Evolutionary conservation across 208 protist genomes (phyloP), one percentile per base, ranked within the genome.

Genomic region (Acanthamoeba comandoni): DNA sequence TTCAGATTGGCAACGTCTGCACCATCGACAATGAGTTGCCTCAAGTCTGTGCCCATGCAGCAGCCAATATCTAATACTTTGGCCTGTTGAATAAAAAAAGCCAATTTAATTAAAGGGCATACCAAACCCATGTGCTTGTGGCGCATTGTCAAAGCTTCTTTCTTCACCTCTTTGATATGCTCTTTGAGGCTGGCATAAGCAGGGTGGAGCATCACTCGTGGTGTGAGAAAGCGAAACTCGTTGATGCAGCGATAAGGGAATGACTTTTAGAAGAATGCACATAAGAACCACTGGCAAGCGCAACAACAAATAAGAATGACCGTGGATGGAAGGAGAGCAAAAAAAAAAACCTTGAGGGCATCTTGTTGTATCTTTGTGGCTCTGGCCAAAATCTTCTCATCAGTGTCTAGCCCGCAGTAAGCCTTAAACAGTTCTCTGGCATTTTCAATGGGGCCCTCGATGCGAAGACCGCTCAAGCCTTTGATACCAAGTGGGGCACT

Each of bases 191-290:
- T 0, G 22, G 13, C 19, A 26, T 73, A 73, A 4, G 31, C 17
- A 17, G 65, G 22, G 22, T 31, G 65, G 19, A 26, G 48, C 13
- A 19, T 15, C 65, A 73, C 48, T 15, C 65, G 65, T 39, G 65
- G 65, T 19, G 22, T 17, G 19, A 73, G 13, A 73, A 73, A 73
- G 2, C 65, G 65, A 17, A 73, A 31, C 22, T 73, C 65, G 2
- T 26, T 29, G 65, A 73, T 73, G 65, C 65, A 73, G 22, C 65
- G 65, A 53, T 80, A 80, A 29, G 71, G 12, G 31, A 80, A 80
- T 24, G 57, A 17, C 71, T 80, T 0, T 39, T n/a, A n/a, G 5
- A 43, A 1, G 35, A 43, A 43, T 43, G 1, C 35, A 43, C 5
- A 71, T 51, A 75, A 75, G 19, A 39, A 0, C 17, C 35, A 1